These are phyloP conservation scores for Mrakia frigida DNA, from an alignment of 768 basidiomycete species.

Conservation along the genomic window DNA sequence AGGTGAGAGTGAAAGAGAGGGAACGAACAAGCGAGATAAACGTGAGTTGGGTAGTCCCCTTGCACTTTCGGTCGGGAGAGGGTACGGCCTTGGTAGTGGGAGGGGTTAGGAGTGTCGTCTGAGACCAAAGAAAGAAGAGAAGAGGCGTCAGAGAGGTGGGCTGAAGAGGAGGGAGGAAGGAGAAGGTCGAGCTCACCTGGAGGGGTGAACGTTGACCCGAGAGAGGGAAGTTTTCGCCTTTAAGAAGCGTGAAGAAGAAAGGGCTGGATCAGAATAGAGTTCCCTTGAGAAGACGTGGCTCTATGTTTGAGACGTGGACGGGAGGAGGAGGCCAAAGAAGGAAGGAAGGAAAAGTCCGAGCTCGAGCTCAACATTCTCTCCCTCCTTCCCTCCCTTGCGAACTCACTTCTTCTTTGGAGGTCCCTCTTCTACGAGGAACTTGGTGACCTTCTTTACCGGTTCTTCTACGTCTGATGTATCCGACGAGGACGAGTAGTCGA, in stretches of 20 bases:
- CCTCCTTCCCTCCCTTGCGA: not conserved
- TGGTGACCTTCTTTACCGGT: not conserved
- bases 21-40: conserved; percentile 17
- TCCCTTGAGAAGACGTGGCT: not conserved
- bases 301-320: not conserved
- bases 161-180: not conserved
- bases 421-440: not conserved
- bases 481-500: conserved; percentile 17
- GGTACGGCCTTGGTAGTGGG: conserved; percentile 2
- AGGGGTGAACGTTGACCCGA: too few species aligned
- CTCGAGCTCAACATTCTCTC: conserved; percentile 5
- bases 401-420: conserved; percentile 10
- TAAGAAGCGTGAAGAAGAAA: not conserved
- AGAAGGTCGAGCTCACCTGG: not conserved
- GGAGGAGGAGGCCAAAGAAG: not conserved
- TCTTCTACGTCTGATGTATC: not conserved
- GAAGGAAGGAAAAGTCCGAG: not conserved
- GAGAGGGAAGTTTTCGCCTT: too few species aligned
- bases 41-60: conserved; percentile 24
- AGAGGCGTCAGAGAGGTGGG: not conserved
- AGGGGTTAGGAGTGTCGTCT: not conserved
- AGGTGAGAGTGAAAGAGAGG: not conserved
- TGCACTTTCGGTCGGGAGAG: conserved; percentile 20
- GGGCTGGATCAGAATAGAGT: not conserved
- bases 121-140: not conserved